Conservation (phyloP, 345 rosid species). For the Eucalyptus albens region DNA sequence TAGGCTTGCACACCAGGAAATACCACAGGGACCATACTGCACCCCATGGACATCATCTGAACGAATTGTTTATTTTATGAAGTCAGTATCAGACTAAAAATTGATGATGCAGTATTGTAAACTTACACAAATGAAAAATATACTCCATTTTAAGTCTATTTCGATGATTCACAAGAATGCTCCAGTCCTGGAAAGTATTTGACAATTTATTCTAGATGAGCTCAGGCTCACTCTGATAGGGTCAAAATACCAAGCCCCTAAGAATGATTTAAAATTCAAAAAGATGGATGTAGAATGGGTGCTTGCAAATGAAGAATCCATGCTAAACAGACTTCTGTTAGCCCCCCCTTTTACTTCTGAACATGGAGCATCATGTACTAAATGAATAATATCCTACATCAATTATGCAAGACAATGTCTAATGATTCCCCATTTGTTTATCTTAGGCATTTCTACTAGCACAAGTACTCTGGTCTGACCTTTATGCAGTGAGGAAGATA, state of each 20-base stretch:
- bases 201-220: not conserved
- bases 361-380: not conserved
- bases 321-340: not conserved
- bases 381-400: not conserved
- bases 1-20: slow-evolving; percentile 20
- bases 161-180: not conserved
- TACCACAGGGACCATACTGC: slow-evolving; percentile 54
- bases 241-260: not conserved
- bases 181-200: not conserved
- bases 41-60: slow-evolving; percentile 75
- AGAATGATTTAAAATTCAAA: not conserved
- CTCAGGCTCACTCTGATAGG: not conserved
- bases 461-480: not conserved
- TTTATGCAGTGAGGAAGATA: not conserved
- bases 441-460: not conserved
- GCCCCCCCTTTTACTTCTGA: not conserved
- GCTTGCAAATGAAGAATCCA: not conserved
- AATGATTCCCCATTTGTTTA: not conserved
- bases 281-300: not conserved
- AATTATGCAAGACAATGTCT: not conserved
- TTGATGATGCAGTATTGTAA: not conserved
- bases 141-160: not conserved
- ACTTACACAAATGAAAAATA: not conserved
- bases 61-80: not conserved
- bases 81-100: not conserved